Evolutionary conservation across 306 rosid genomes (phyloP).

Genomic region (Carpinus fangiana): DNA sequence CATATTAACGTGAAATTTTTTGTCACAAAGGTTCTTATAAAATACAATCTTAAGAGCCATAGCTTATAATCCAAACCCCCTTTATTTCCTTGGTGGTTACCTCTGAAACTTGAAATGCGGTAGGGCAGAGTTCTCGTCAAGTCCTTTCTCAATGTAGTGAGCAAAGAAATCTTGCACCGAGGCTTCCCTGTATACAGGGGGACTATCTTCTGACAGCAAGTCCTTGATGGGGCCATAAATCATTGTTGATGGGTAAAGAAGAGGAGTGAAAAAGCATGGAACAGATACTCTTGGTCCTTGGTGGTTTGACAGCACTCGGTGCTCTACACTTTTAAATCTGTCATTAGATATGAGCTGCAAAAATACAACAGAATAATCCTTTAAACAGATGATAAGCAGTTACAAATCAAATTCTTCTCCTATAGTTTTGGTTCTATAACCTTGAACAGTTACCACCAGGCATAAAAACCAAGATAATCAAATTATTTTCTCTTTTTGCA

Average conservation of each 20-base stretch:
- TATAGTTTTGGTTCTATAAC: neutral
- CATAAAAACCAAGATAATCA: neutral
- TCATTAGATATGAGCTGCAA: slow-evolving; percentile 50
- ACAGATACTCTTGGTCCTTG: slow-evolving; percentile 43
- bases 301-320: slow-evolving; percentile 41
- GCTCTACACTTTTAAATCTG: slow-evolving; percentile 48
- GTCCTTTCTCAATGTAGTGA: slow-evolving; percentile 40
- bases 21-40: neutral
- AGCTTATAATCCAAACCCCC: neutral
- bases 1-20: neutral
- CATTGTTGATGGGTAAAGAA: slow-evolving; percentile 22
- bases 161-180: slow-evolving; percentile 26
- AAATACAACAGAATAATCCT: neutral
- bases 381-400: neutral
- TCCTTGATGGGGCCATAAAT: slow-evolving; percentile 48
- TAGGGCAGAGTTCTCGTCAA: slow-evolving; percentile 43
- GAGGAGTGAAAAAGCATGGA: slow-evolving; percentile 42
- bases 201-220: slow-evolving; percentile 41
- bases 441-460: neutral
- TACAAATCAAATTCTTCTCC: neutral
- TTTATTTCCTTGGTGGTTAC: neutral
- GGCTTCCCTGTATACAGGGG: slow-evolving; percentile 40
- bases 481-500: neutral
- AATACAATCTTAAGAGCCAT: neutral
- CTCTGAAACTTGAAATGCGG: slow-evolving; percentile 25